Conservation (phyloP, 768 basidiomycete genomes). For the Termitomyces sp. region DNA sequence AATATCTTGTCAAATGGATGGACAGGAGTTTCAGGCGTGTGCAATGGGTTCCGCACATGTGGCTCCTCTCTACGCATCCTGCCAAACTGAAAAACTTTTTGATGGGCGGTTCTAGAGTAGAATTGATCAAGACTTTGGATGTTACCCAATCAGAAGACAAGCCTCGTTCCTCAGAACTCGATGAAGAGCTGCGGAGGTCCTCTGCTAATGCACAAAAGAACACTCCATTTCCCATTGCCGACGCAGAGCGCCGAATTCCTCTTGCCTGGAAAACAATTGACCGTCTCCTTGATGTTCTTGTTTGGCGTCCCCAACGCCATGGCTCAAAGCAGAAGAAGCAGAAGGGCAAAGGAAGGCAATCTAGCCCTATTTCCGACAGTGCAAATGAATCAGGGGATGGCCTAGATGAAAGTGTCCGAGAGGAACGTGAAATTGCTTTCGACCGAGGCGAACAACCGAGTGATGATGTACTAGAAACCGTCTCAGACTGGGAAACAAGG, state of each 20-base stretch:
- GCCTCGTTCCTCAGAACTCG: constrained; percentile 33
- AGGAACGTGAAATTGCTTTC: constrained; percentile 37
- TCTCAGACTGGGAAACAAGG: constrained; percentile 57
- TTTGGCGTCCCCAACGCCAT: constrained; percentile 45
- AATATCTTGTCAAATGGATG: constrained; percentile 91
- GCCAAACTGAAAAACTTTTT: constrained; percentile 77
- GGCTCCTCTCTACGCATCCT: constrained; percentile 68
- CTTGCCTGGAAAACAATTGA: constrained; percentile 85
- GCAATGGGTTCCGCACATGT: constrained; percentile 92
- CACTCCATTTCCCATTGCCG: constrained; percentile 38
- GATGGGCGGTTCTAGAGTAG: constrained; percentile 58
- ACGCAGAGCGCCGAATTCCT: constrained; percentile 75
- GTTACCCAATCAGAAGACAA: constrained; percentile 25
- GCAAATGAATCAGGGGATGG: constrained; percentile 25
- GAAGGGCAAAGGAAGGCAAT: constrained; percentile 19
- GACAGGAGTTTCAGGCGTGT: constrained; percentile 72
- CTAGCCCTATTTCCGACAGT: constrained; percentile 11
- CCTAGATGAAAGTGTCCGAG: constrained; percentile 24
- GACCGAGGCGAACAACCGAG: constrained; percentile 63
- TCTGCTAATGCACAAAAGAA: constrained; percentile 26
- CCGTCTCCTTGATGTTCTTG: constrained; percentile 76
- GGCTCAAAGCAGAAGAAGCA: constrained; percentile 21
- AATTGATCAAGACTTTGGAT: constrained; percentile 47
- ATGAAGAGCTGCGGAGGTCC: constrained; percentile 30
- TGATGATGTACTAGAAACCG: constrained; percentile 45